These are phyloP conservation scores for Lolium multiflorum DNA, from an alignment of 176 grass and related monocot species.

Conservation along the genomic window DNA sequence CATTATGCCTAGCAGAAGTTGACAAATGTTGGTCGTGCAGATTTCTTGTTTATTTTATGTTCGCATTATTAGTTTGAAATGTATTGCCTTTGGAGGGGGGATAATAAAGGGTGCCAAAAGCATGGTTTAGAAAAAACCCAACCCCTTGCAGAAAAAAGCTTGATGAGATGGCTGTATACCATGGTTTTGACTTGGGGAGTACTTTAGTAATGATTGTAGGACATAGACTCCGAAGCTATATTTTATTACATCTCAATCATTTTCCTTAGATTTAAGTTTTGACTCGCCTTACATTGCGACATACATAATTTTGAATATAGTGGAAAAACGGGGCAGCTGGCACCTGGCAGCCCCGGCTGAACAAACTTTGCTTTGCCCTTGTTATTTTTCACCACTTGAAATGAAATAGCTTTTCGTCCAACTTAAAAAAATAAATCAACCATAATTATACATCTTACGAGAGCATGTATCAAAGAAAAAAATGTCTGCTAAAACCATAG, in stretches of 20 bases:
- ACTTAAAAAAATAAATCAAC: too few species aligned
- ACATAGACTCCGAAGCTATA: neutral
- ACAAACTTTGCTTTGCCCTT: too few species aligned
- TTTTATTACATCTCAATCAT: neutral
- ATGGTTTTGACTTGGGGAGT: constrained; percentile 46
- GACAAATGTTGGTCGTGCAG: constrained; percentile 43
- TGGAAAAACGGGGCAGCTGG: neutral
- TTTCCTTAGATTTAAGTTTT: neutral
- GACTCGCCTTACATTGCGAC: neutral
- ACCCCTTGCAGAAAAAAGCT: neutral
- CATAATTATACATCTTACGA: too few species aligned
- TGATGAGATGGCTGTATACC: neutral
- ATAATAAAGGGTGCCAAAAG: constrained; percentile 1
- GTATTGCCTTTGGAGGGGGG: constrained; percentile 37
- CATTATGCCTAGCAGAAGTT: constrained; percentile 36
- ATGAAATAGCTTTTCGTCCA: too few species aligned
- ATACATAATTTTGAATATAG: neutral
- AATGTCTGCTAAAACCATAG: too few species aligned
- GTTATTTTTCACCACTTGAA: too few species aligned
- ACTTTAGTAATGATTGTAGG: constrained; percentile 27
- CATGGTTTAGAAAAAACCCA: neutral
- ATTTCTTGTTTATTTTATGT: neutral
- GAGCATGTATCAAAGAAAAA: too few species aligned
- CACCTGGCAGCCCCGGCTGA: too few species aligned
- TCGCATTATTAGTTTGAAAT: constrained; percentile 38